Conservation (phyloP, 2,329 filamentous ascomycete genomes). For the Colletotrichum sp. region DNA sequence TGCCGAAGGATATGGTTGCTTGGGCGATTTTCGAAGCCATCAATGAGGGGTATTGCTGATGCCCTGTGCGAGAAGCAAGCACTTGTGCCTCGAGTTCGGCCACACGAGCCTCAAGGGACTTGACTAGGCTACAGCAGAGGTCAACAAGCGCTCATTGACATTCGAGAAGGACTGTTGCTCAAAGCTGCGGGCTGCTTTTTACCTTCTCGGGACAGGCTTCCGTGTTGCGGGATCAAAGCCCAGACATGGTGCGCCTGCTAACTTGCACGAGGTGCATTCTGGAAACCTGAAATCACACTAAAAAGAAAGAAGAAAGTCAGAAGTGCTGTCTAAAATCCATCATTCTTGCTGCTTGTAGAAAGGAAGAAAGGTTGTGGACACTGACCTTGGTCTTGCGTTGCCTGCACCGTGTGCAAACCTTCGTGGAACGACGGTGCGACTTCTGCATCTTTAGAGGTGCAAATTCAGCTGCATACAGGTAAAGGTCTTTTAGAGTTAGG, state of each 20-base stretch:
- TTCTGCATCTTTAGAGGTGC: background rate
- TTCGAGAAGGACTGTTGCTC: background rate
- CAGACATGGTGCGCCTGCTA: background rate
- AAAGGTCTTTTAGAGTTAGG: accelerated
- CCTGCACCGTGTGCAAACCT: background rate
- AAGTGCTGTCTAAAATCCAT: background rate
- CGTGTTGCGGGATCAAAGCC: background rate
- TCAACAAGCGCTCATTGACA: background rate
- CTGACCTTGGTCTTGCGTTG: background rate
- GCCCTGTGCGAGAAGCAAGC: too few species aligned
- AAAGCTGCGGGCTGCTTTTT: background rate
- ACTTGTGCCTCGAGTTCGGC: background rate
- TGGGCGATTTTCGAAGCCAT: background rate
- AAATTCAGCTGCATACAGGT: background rate
- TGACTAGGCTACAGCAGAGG: background rate
- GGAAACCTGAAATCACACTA: background rate
- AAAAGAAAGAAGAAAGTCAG: background rate
- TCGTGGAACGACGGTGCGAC: background rate
- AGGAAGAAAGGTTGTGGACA: background rate
- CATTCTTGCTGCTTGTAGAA: background rate
- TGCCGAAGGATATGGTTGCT: background rate
- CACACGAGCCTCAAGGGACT: background rate
- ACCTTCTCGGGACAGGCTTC: background rate
- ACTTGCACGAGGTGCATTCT: background rate
- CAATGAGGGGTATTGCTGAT: too few species aligned